Base-by-base conservation (phyloP, 768 basidiomycete species). In the Tephrocybe sp. region DNA sequence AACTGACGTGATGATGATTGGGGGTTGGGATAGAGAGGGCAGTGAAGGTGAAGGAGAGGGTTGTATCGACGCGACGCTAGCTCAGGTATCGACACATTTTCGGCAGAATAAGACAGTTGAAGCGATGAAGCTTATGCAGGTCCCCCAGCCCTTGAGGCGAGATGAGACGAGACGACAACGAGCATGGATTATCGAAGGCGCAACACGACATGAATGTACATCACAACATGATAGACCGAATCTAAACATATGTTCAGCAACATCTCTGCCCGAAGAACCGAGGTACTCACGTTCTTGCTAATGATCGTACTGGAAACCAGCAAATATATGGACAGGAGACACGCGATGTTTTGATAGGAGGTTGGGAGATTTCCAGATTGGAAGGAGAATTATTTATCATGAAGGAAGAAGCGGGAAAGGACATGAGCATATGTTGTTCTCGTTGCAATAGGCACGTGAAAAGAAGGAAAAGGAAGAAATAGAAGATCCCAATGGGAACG, bases 211-310 rank as follows among this genome's bases (percentile, higher is more conserved):
- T 34, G 16, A 19, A 41, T 15, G 15, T 0, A 30, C 24, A 44
- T 62, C 52, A 66, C 35, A 66, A 49, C 63, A 66, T 64, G 39
- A 66, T 64, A 5, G 36, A 51, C 46, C 65, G 63, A 51, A 66
- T 66, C 65, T 66, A 38, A 30, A 39, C 9, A 31, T 21, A 35
- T 3, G n/a, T 15, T 3, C 15, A 19, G 26, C 35, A 39, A 34
- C 34, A 28, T 21, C 42, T 30, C 4, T 39, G 11, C 16, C 12
- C 25, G 9, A 25, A 18, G 19, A n/a, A 32, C 18, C 3, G 28
- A 28, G 24, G 11, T 11, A 84, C 85, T 73, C 69, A 87, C 85
- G 53, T 85, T 86, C 60, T 77, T 83, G 75, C 79, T 85, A 59
- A 87, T 79, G 56, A 86, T 79, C 47, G 83, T 72, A 65, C 85